Conservation (phyloP, 1,284 basidiomycete species). For the Singerocomus inundabilis region DNA sequence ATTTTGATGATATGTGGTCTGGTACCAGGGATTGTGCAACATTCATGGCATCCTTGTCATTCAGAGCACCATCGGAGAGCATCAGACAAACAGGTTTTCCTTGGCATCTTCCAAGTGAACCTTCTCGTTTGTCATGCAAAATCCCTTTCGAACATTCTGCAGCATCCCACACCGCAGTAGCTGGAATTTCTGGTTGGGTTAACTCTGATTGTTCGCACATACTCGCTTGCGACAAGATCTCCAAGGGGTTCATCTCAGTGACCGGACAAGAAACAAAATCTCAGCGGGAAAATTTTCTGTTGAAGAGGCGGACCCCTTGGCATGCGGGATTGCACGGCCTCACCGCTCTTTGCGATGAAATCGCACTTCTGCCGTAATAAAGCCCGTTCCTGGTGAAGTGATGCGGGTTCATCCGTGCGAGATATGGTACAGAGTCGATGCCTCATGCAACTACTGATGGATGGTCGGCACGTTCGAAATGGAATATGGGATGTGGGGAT, state of each 20-base stretch:
- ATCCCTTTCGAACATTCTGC: constrained; percentile 12
- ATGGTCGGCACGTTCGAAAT: constrained; percentile 19
- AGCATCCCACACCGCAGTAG: not conserved
- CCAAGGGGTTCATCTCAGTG: constrained; percentile 1
- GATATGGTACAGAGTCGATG: constrained; percentile 11
- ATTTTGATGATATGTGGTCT: constrained; percentile 2
- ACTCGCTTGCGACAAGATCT: constrained; percentile 1
- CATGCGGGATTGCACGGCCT: not conserved
- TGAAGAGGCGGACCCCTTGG: not conserved
- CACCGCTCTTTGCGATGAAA: not conserved
- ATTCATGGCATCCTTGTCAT: constrained; percentile 11
- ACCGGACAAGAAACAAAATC: not conserved
- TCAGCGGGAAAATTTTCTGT: not conserved
- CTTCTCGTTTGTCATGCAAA: not conserved
- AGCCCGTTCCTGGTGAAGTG: constrained; percentile 3
- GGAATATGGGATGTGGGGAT: constrained; percentile 21
- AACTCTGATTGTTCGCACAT: not conserved
- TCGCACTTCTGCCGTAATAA: constrained; percentile 9
- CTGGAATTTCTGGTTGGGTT: constrained; percentile 6
- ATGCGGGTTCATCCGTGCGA: constrained; percentile 2
- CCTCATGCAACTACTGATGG: constrained; percentile 29
- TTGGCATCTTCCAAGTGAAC: constrained; percentile 4
- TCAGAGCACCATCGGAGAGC: constrained; percentile 1
- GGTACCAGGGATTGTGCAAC: constrained; percentile 2
- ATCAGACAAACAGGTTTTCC: not conserved